Base-by-base conservation (phyloP, 306 rosid species). In the Albizia julibrissin region DNA sequence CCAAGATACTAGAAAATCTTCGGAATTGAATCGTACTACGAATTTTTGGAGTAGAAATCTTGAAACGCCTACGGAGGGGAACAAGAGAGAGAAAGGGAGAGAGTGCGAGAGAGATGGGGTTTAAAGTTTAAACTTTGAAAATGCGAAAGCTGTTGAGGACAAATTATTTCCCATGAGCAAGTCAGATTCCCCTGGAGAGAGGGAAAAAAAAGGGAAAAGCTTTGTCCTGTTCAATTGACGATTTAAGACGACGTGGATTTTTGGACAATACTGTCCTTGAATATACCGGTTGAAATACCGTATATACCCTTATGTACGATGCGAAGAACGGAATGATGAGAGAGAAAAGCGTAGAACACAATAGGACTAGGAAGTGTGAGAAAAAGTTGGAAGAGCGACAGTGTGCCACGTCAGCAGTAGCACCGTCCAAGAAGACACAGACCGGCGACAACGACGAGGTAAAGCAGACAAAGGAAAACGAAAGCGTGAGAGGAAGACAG, bases 131-230 rank as follows among this genome's bases (percentile, higher is more conserved):
- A 70, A 44, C 75, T 85, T 81, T 87, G 90, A 89, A 91, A 73
- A 78, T 77, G 56, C 64, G 65, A 88, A 91, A 82, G 89, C 83
- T 84, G 89, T 81, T 79, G 8, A 81, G 87, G 95, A 91, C 98
- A 93, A 95, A 91, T 19, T 77, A 1, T 85, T 78, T 66, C 54
- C 86, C 86, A 92, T 87, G 89, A 2, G 21, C 84, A 19, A 84
- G 83, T 86, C 87, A 72, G 88, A 83, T 64, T 4, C 76, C 37
- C 69, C 40, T 37, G 29, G 79, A 70, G 85, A 54, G 31, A 79
- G 79, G 12, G 3, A 0, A 8, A 6, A 50, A 16, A 21, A 9
- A n/a, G 10, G 81, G 46, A 79, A 52, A 76, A 73, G 84, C 33
- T 58, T 22, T 58, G 65, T 58, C 65, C 65, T 58, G 65, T 31